Conservation (phyloP, 169 alveolate genomes). For the Eimeria praecox region DNA sequence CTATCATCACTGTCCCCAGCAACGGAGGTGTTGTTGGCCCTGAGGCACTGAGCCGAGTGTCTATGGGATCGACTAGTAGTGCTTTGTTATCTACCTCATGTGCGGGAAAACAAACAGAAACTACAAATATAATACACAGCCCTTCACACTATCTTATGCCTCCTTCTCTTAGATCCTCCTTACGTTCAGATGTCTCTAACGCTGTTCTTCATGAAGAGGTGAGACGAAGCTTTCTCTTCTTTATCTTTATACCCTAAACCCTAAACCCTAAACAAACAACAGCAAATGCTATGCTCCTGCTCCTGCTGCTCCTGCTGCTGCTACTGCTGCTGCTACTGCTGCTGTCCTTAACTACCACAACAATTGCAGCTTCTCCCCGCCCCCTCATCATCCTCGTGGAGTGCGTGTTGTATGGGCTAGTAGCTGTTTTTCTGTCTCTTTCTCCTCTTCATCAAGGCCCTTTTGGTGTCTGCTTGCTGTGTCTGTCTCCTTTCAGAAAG, state of each 20-base stretch:
- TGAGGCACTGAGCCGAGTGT: constrained; percentile 14
- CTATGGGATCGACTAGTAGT: constrained; percentile 2
- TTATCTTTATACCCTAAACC: too few species aligned
- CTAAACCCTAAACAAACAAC: too few species aligned
- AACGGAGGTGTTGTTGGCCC: neutral
- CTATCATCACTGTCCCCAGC: neutral
- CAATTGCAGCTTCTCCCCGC: too few species aligned
- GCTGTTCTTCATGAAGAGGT: neutral
- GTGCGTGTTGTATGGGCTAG: too few species aligned
- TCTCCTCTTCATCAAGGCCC: too few species aligned
- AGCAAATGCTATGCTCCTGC: too few species aligned
- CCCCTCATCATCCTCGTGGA: too few species aligned
- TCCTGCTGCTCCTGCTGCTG: too few species aligned
- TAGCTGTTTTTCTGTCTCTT: too few species aligned
- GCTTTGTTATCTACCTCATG: neutral
- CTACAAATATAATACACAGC: neutral
- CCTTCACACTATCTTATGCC: constrained; percentile 17
- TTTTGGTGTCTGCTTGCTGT: neutral
- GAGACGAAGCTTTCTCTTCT: neutral
- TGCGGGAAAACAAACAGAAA: neutral
- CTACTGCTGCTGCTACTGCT: too few species aligned
- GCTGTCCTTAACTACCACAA: too few species aligned
- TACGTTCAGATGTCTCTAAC: neutral
- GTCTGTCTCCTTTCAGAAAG: neutral
- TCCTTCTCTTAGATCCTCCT: constrained; percentile 20